phyloP scores from a whole-genome alignment of 192 early-diverging fungal species.

The Gorgonomyces haynaldii region DNA sequence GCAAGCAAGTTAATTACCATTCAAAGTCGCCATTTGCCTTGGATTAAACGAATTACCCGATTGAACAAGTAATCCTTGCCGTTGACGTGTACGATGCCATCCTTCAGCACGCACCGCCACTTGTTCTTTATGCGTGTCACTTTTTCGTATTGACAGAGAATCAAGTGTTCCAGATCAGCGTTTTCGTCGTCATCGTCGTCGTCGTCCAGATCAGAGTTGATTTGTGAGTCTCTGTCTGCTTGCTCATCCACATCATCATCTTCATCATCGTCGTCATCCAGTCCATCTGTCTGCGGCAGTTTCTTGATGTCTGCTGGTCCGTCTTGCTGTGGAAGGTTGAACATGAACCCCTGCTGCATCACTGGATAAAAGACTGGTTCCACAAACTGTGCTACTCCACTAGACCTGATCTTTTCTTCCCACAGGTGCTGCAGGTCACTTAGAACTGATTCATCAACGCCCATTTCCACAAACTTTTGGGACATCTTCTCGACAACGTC shows the following conservation, averaged over 20 bases:
- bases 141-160: conserved; percentile 44
- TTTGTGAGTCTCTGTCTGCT: conserved; percentile 13
- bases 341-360: conserved; percentile 7
- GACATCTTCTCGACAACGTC: conserved; percentile 84
- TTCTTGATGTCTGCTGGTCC: conserved; percentile 9
- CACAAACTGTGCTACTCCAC: conserved; percentile 29
- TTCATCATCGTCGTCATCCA: conserved; percentile 11
- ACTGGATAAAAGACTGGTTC: neutral
- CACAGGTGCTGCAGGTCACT: conserved; percentile 66
- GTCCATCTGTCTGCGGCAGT: conserved; percentile 6
- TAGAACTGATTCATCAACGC: conserved; percentile 76
- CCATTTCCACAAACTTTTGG: conserved; percentile 79
- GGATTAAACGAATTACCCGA: conserved; percentile 32
- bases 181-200: conserved; percentile 32
- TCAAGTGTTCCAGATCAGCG: conserved; percentile 15
- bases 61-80: conserved; percentile 93
- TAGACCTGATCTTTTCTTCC: conserved; percentile 50
- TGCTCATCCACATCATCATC: conserved; percentile 20
- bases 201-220: conserved; percentile 41
- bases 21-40: conserved; percentile 88
- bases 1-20: conserved; percentile 75
- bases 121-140: conserved; percentile 93
- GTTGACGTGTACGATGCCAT: conserved; percentile 91
- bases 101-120: conserved; percentile 96
- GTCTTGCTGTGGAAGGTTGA: neutral